Evolutionary conservation across 352 stramenopile genomes (phyloP).

Genomic region (Pythium catenulatum): DNA sequence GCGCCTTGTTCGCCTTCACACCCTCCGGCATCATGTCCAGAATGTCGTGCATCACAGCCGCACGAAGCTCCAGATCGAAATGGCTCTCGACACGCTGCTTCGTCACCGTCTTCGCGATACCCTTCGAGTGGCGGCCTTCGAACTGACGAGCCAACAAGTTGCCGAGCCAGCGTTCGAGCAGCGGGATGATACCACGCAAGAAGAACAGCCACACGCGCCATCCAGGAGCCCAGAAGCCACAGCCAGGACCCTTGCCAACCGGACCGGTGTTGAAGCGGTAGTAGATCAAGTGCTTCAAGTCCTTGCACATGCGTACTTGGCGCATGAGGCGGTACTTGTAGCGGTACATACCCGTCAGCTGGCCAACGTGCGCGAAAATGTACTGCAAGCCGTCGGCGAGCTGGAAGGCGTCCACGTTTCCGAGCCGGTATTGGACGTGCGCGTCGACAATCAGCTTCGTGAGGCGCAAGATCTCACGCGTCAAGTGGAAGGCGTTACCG

Average conservation of each 20-base stretch:
- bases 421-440: slow-evolving; percentile 99
- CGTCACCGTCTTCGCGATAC: slow-evolving; percentile 98
- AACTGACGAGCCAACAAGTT: slow-evolving; percentile 99
- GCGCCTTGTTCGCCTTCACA: slow-evolving; percentile 99
- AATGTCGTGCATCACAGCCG: slow-evolving; percentile 99
- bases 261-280: slow-evolving; percentile 99
- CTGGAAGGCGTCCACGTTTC: slow-evolving; percentile 99
- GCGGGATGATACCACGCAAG: slow-evolving; percentile 98
- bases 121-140: slow-evolving; percentile 98
- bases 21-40: slow-evolving; percentile 99
- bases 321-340: slow-evolving; percentile 99
- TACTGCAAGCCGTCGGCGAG: slow-evolving; percentile 99
- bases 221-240: slow-evolving; percentile 98
- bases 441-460: slow-evolving; percentile 99
- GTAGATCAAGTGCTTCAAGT: slow-evolving; percentile 99
- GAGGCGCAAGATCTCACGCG: slow-evolving; percentile 98
- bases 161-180: slow-evolving; percentile 98
- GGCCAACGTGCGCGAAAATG: slow-evolving; percentile 99
- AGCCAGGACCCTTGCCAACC: slow-evolving; percentile 98
- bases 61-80: slow-evolving; percentile 99
- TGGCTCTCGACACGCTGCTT: slow-evolving; percentile 99
- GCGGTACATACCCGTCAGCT: slow-evolving; percentile 99
- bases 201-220: slow-evolving; percentile 99
- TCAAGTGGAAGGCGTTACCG: slow-evolving; percentile 97
- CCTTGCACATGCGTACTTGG: slow-evolving; percentile 99